A percentile compares a stretch with the other conserved stretches of the same genome.
Evolutionary conservation across 2,329 filamentous ascomycete species (phyloP).

Genomic region (Exophiala oligosperma): DNA sequence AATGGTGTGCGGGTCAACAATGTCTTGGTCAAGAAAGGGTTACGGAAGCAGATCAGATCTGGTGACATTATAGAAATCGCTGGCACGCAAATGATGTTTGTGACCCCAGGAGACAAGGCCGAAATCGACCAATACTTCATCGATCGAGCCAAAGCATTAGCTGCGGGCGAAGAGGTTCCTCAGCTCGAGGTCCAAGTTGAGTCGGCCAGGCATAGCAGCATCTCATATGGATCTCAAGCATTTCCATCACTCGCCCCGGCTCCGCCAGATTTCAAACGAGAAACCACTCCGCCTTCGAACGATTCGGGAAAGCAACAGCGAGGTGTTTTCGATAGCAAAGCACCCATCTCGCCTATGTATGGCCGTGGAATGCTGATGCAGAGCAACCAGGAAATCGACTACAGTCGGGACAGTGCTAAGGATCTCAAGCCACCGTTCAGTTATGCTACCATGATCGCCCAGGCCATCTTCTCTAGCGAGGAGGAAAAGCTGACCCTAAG

Average conservation of each 20-base stretch:
- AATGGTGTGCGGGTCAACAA: slow-evolving; percentile 89
- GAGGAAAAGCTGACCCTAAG: slow-evolving; percentile 88
- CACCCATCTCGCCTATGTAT: slow-evolving; percentile 49
- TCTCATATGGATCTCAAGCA: slow-evolving; percentile 5
- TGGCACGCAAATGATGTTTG: slow-evolving; percentile 97
- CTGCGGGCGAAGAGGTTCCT: slow-evolving; percentile 39
- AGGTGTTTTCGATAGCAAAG: slow-evolving; percentile 36
- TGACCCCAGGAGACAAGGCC: slow-evolving; percentile 76
- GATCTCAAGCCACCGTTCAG: slow-evolving; percentile 95
- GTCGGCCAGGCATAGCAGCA: slow-evolving; percentile 15
- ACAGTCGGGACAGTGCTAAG: slow-evolving; percentile 76
- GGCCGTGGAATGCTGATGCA: slow-evolving; percentile 55
- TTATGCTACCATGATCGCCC: slow-evolving; percentile 95
- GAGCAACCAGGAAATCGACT: slow-evolving; percentile 54
- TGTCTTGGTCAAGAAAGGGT: slow-evolving; percentile 63
- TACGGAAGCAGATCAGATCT: slow-evolving; percentile 68
- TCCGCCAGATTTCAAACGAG: slow-evolving; percentile 45
- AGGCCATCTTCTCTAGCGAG: slow-evolving; percentile 83
- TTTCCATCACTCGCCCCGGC: slow-evolving; percentile 40
- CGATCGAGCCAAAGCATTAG: slow-evolving; percentile 60
- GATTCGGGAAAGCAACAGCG: slow-evolving; percentile 30
- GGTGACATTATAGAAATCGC: slow-evolving; percentile 91
- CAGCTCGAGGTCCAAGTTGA: slow-evolving; percentile 44
- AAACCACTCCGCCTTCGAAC: slow-evolving; percentile 32
- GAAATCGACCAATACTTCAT: slow-evolving; percentile 69